These are phyloP conservation scores for Paramecium tetraurelia DNA, from an alignment of 73 alveolate species.

Conservation along the genomic window DNA sequence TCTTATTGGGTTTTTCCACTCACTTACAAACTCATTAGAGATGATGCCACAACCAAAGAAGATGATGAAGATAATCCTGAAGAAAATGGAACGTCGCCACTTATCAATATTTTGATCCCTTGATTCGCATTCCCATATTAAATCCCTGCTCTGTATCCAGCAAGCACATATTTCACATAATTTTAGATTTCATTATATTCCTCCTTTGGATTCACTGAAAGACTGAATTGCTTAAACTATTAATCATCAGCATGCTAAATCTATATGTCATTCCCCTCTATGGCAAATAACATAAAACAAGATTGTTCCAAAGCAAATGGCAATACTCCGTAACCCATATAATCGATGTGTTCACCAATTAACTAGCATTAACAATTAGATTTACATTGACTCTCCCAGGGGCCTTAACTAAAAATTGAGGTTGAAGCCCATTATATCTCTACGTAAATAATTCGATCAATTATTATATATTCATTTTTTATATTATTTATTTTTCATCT, in stretches of 20 bases:
- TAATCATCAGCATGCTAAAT: slow-evolving; percentile 71
- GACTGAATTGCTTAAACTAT: slow-evolving; percentile 60
- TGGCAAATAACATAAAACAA: slow-evolving; percentile 75
- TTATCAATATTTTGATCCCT: slow-evolving; percentile 76
- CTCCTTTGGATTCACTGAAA: slow-evolving; percentile 67
- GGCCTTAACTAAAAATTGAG: slow-evolving; percentile 56
- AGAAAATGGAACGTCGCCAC: slow-evolving; percentile 86
- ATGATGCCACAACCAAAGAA: slow-evolving; percentile 80
- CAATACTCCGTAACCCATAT: slow-evolving; percentile 86
- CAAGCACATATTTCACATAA: slow-evolving; percentile 79
- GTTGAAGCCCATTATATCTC: background rate
- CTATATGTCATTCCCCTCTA: slow-evolving; percentile 67
- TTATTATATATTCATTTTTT: background rate
- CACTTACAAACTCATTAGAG: slow-evolving; percentile 76
- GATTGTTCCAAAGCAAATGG: slow-evolving; percentile 89
- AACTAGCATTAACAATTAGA: slow-evolving; percentile 2
- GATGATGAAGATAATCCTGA: slow-evolving; percentile 85
- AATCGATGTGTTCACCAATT: slow-evolving; percentile 95
- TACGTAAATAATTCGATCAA: background rate
- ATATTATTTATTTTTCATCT: background rate
- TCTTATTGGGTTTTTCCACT: slow-evolving; percentile 54
- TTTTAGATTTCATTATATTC: slow-evolving; percentile 11
- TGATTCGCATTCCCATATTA: slow-evolving; percentile 50
- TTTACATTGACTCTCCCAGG: slow-evolving; percentile 91
- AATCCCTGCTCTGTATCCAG: slow-evolving; percentile 81